These are phyloP conservation scores for Calophaca sinica DNA, from an alignment of 306 rosid genomes.

Conservation along the genomic window DNA sequence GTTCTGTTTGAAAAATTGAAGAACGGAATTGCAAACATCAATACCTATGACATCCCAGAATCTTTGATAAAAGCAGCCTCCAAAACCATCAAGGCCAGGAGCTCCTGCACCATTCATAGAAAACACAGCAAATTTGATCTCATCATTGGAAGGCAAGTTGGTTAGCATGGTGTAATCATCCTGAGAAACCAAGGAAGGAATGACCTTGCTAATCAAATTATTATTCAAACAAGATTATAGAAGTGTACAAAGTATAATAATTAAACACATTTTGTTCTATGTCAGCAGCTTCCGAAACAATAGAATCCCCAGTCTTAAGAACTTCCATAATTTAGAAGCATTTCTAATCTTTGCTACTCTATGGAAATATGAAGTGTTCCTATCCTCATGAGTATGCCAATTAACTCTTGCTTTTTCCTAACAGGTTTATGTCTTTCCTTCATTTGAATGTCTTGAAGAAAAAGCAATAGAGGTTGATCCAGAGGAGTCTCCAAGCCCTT, in stretches of 20 bases:
- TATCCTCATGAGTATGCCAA: background rate
- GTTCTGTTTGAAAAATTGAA: too few species aligned
- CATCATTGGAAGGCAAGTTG: background rate
- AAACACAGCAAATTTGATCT: background rate
- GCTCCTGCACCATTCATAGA: background rate
- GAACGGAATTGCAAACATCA: too few species aligned
- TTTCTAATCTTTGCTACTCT: too few species aligned
- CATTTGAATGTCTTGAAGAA: too few species aligned
- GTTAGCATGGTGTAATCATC: too few species aligned
- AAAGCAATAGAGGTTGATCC: too few species aligned
- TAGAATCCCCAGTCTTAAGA: background rate
- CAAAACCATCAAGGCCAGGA: background rate
- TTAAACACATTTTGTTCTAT: too few species aligned
- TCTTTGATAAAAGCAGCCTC: background rate
- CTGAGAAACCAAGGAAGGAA: background rate
- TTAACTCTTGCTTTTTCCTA: background rate
- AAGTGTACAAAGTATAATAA: too few species aligned
- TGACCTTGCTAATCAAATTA: background rate
- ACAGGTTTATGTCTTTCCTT: too few species aligned
- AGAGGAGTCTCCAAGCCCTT: too few species aligned
- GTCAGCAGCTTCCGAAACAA: background rate
- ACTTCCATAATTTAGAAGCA: background rate
- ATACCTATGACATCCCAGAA: background rate
- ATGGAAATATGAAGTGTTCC: background rate
- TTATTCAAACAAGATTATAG: too few species aligned